These are phyloP conservation scores for Thoreauomyces humboldtii DNA, from an alignment of 192 early-diverging fungal species.

Conservation along the genomic window DNA sequence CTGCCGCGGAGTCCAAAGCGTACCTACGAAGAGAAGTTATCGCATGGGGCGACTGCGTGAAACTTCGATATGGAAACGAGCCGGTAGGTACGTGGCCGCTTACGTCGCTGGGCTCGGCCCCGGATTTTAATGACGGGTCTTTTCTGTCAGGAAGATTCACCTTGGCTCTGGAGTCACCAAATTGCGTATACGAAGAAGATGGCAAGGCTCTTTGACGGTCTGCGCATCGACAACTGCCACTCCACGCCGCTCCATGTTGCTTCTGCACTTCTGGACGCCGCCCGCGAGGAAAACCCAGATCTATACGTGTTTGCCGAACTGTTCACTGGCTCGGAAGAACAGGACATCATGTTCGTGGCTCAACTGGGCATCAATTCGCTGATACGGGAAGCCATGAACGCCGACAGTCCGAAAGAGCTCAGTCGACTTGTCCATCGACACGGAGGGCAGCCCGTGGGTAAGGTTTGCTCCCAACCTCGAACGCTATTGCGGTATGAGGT, in stretches of 20 bases:
- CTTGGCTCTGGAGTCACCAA: slow-evolving; percentile 97
- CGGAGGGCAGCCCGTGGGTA: slow-evolving; percentile 89
- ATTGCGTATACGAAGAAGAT: slow-evolving; percentile 82
- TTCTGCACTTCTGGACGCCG: slow-evolving; percentile 85
- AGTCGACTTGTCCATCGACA: slow-evolving; percentile 85
- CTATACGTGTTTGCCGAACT: slow-evolving; percentile 97
- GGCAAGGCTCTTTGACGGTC: slow-evolving; percentile 88
- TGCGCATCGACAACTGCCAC: slow-evolving; percentile 99
- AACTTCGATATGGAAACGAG: slow-evolving; percentile 85
- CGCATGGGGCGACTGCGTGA: slow-evolving; percentile 99
- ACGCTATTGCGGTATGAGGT: too few species aligned
- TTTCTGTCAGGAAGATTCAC: slow-evolving; percentile 65
- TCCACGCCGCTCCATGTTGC: slow-evolving; percentile 96
- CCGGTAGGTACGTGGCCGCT: slow-evolving; percentile 51
- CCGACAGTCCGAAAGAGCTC: slow-evolving; percentile 89
- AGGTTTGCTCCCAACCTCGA: too few species aligned
- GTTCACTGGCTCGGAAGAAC: slow-evolving; percentile 95
- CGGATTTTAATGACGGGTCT: background rate
- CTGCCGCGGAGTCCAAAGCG: slow-evolving; percentile 76
- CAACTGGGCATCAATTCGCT: slow-evolving; percentile 94
- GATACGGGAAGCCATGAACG: slow-evolving; percentile 97
- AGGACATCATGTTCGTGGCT: slow-evolving; percentile 88
- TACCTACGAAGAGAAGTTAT: slow-evolving; percentile 96
- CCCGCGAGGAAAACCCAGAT: slow-evolving; percentile 78
- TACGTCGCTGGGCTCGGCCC: too few species aligned